Percentiles rank a stretch among this genome's conserved stretches.
phyloP scores from a whole-genome alignment of 352 stramenopile genomes.

The Phytopythium delawarense region DNA sequence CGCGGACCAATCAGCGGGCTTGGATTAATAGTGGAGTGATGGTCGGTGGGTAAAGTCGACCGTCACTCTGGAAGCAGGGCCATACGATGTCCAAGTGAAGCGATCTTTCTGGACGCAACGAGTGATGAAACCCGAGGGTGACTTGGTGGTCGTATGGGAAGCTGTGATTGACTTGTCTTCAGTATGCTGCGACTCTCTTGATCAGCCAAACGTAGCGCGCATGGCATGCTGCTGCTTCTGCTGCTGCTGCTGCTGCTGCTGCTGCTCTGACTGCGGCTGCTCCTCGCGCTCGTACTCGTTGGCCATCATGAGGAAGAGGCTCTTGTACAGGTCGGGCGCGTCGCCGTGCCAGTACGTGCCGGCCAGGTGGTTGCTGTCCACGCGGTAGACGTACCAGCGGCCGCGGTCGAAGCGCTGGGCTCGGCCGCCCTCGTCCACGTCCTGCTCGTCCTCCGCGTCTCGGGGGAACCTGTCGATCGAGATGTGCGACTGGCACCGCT shows the following conservation, averaged over 20 bases:
- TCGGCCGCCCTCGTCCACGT: not conserved
- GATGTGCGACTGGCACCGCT: slow-evolving; percentile 61
- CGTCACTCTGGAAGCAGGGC: not conserved
- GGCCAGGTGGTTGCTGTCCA: slow-evolving; percentile 70
- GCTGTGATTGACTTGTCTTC: not conserved
- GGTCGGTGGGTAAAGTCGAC: not conserved
- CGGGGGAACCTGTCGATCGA: slow-evolving; percentile 64
- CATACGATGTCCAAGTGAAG: not conserved
- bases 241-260: too few relatives aligned
- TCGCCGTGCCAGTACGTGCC: slow-evolving; percentile 69
- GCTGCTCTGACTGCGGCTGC: not conserved
- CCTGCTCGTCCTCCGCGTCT: slow-evolving; percentile 28
- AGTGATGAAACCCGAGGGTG: not conserved
- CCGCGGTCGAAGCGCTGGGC: slow-evolving; percentile 45
- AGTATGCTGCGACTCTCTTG: not conserved
- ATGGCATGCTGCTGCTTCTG: slow-evolving; percentile 8
- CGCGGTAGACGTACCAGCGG: slow-evolving; percentile 76
- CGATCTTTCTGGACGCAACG: not conserved
- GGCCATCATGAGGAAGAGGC: slow-evolving; percentile 62
- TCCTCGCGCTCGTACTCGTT: slow-evolving; percentile 46
- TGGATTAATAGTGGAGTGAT: not conserved
- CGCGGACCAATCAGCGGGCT: not conserved
- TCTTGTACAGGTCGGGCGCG: slow-evolving; percentile 57
- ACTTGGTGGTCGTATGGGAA: not conserved
- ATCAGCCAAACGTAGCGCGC: slow-evolving; percentile 9